Evolutionary conservation across 1,284 basidiomycete genomes (phyloP).

Genomic region (Ustilago trichophora): DNA sequence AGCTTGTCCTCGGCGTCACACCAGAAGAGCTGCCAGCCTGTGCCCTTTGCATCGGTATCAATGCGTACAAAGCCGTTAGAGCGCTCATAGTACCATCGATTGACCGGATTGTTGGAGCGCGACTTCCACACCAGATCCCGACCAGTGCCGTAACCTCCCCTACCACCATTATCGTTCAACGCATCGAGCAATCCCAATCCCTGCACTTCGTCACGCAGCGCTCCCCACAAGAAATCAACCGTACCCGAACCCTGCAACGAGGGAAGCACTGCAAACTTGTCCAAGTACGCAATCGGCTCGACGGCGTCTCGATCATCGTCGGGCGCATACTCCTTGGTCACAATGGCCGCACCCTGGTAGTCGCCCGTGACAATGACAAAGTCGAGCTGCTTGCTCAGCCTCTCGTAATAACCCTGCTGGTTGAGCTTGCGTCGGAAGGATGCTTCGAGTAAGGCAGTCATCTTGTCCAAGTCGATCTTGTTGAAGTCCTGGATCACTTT

Average conservation of each 20-base stretch:
- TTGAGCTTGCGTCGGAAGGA: slow-evolving; percentile 84
- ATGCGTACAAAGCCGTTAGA: slow-evolving; percentile 87
- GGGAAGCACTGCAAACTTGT: slow-evolving; percentile 98
- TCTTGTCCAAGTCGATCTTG: slow-evolving; percentile 77
- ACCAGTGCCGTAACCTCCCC: slow-evolving; percentile 86
- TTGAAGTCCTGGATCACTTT: slow-evolving; percentile 77
- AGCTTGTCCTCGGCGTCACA: slow-evolving; percentile 88
- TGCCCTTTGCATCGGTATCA: slow-evolving; percentile 55
- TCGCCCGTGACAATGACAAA: slow-evolving; percentile 95
- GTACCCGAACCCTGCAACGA: slow-evolving; percentile 96
- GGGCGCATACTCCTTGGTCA: slow-evolving; percentile 78
- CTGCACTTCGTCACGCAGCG: slow-evolving; percentile 96
- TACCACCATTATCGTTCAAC: slow-evolving; percentile 86
- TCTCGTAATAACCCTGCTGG: slow-evolving; percentile 78
- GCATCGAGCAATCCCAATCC: slow-evolving; percentile 92
- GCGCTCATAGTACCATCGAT: slow-evolving; percentile 99
- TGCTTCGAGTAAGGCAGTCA: slow-evolving; percentile 83
- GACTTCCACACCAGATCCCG: slow-evolving; percentile 94
- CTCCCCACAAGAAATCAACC: slow-evolving; percentile 99
- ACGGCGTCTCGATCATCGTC: slow-evolving; percentile 37
- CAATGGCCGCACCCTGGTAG: slow-evolving; percentile 93
- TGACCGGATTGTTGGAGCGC: slow-evolving; percentile 90
- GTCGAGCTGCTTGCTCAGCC: slow-evolving; percentile 81
- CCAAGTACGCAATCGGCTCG: slow-evolving; percentile 82
- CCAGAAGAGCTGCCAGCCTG: slow-evolving; percentile 91